phyloP scores from a whole-genome alignment of 371 early-diverging fungal genomes.

The Polyrhizophydium stewartii region DNA sequence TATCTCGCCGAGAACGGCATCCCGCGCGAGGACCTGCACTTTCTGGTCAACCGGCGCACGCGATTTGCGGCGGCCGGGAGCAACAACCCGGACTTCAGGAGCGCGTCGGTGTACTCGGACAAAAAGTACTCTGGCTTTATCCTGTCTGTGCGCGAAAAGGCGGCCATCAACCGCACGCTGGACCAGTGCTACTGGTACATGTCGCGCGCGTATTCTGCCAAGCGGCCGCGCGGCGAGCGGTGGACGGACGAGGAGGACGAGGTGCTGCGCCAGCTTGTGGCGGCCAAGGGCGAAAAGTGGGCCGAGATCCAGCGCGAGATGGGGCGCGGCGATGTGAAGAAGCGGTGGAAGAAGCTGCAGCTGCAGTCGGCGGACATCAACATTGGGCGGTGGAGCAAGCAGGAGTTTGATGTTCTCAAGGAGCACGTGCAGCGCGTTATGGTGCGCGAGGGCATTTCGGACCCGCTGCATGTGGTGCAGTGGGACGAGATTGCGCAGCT shows the following conservation, averaged over 20 bases:
- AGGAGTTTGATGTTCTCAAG: background rate
- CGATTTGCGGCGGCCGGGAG: background rate
- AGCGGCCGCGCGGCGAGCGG: background rate
- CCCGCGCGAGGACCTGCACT: conserved; percentile 7
- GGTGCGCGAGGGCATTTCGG: background rate
- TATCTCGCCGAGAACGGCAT: conserved; percentile 8
- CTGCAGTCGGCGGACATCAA: background rate
- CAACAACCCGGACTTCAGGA: background rate
- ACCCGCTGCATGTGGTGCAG: background rate
- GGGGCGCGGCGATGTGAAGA: conserved; percentile 5
- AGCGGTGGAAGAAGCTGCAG: conserved; percentile 1
- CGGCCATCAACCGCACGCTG: background rate
- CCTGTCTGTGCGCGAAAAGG: background rate
- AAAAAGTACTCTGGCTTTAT: background rate
- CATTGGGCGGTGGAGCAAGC: background rate
- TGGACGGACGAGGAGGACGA: conserved; percentile 11
- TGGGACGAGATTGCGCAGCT: background rate
- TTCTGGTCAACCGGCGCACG: conserved; percentile 4
- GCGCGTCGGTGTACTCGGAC: background rate
- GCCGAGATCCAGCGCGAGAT: conserved; percentile 9
- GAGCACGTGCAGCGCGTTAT: background rate
- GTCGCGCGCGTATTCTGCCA: background rate
- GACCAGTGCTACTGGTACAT: background rate
- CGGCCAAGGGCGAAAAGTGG: conserved; percentile 9
- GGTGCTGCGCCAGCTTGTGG: conserved; percentile 5